Evolutionary conservation across 306 rosid genomes (phyloP), one percentile per base, ranked within the genome.

Genomic region (Hippophae tibetana): DNA sequence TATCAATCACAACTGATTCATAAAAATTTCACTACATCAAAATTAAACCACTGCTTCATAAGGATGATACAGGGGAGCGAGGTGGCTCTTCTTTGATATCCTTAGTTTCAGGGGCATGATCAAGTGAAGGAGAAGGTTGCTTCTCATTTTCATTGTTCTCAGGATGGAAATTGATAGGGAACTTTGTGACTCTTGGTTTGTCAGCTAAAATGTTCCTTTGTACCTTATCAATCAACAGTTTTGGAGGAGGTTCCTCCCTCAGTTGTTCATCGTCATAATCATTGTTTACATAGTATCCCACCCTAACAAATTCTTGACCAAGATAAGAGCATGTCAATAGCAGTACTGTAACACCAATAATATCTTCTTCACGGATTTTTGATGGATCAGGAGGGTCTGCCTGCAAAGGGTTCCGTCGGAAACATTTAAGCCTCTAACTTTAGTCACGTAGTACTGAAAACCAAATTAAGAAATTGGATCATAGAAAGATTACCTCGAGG

Each of bases 311-410:
- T 69, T 90, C 92, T 61, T 90, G 96, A 52, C 96, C 89, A 57
- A 90, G 69, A 80, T 85, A 90, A 27, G 96, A 90, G 72, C 96
- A 90, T 8, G 96, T 87, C 67, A 87, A 72, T 42, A 87, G 74
- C 52, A 83, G 86, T 64, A 90, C 96, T 0, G 92, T 90, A 54
- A 87, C 96, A 50, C 96, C 96, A 54, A 82, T 83, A 43, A 85
- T 90, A 73, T 90, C 98, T 79, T 85, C 96, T 52, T 90, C 98
- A 7, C 89, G 92, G 63, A 90, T 90, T 76, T 90, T 90, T 43
- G 87, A 85, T 4, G 95, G 95, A 52, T 90, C 98, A 7, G 85
- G 98, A 9, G 96, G 92, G 76, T 90, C 92, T 48, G 96, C 95
- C 98, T 87, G 81, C 65, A 69, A 50, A 54, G 54, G 49, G 50